Evolutionary conservation across 177 flowering plant genomes (phyloP), one percentile per base, ranked within the genome.

Genomic region (Tripterygium wilfordii): DNA sequence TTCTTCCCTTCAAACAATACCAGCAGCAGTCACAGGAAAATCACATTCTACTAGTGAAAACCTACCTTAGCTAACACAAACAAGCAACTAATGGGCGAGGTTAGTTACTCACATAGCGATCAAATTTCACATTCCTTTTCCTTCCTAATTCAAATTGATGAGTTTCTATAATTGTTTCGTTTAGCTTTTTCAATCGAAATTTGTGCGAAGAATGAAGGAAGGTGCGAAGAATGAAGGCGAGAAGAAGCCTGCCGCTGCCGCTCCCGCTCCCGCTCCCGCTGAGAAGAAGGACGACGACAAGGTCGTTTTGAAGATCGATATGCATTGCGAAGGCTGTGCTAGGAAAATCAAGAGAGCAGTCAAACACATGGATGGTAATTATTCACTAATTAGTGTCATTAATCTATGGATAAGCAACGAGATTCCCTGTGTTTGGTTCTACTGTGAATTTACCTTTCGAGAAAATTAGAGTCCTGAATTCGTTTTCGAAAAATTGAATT

Each of bases 261-360:
- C 57, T n/a, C 54, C 45, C 17, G 58, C 58, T 37, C 57, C 27
- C 33, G 69, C 52, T 18, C 66, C 57, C 17, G 77, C 54, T 8
- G 53, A 21, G 31, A 69, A 67, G 58, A 57, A 66, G 17, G 76
- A 46, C 41, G 72, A 54, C 32, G 76, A 57, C 12, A 5, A 42
- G 8, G 68, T 64, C 31, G 78, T 84, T 25, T 58, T 74, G 42
- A 84, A 77, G 66, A 45, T 70, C 12, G 84, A 84, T 33, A 50
- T 84, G 75, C 88, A 82, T 57, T 84, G 92, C 35, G 86, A 79
- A 2, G 92, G 88, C 0, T 84, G 92, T 28, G 81, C 77, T 0
- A 58, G 64, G 60, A 84, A 82, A 50, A 63, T 84, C 40, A 54
- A 45, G 20, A 48, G 50, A 27, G 54, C 58, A 21, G 53, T 80